These are phyloP conservation scores for Epichloe amarillans DNA, from an alignment of 2,329 filamentous ascomycete species.

Conservation along the genomic window DNA sequence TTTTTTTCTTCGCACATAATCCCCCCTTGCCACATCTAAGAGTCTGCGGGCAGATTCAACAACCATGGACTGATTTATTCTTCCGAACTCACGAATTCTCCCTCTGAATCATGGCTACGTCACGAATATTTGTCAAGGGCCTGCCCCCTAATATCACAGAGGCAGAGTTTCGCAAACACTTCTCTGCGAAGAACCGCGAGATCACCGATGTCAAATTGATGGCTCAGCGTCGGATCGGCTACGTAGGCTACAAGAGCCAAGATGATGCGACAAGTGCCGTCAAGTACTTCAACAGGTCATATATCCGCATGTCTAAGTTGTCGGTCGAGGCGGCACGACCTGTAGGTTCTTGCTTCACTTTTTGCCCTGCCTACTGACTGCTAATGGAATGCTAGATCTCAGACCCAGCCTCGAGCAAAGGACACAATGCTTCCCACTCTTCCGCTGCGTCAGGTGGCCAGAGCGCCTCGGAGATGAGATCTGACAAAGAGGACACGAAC, in stretches of 20 bases:
- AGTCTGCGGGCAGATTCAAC: conserved; percentile 7
- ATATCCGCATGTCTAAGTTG: conserved; percentile 92
- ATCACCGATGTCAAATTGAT: conserved; percentile 92
- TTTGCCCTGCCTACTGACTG: conserved; percentile 8
- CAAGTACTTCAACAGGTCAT: conserved; percentile 91
- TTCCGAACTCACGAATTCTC: not conserved
- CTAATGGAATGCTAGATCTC: conserved; percentile 31
- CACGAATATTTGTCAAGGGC: conserved; percentile 66
- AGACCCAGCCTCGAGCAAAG: conserved; percentile 26
- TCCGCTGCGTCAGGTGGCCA: conserved; percentile 9
- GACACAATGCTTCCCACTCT: conserved; percentile 15
- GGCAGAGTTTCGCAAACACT: conserved; percentile 79
- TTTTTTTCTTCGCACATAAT: conserved; percentile 6
- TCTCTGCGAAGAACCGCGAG: conserved; percentile 55
- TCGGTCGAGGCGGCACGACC: conserved; percentile 77
- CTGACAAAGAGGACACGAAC: conserved; percentile 24
- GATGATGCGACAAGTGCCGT: conserved; percentile 72
- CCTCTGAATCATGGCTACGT: conserved; percentile 37
- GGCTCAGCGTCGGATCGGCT: conserved; percentile 79
- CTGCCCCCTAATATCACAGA: conserved; percentile 72
- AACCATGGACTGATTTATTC: not conserved
- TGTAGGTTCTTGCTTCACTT: conserved; percentile 30
- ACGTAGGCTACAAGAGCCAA: conserved; percentile 79
- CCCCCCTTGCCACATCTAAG: not conserved
- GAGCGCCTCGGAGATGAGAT: not conserved